These are phyloP conservation scores for Elsinoe necatrix DNA, from an alignment of 2,329 filamentous ascomycete genomes.

Conservation along the genomic window DNA sequence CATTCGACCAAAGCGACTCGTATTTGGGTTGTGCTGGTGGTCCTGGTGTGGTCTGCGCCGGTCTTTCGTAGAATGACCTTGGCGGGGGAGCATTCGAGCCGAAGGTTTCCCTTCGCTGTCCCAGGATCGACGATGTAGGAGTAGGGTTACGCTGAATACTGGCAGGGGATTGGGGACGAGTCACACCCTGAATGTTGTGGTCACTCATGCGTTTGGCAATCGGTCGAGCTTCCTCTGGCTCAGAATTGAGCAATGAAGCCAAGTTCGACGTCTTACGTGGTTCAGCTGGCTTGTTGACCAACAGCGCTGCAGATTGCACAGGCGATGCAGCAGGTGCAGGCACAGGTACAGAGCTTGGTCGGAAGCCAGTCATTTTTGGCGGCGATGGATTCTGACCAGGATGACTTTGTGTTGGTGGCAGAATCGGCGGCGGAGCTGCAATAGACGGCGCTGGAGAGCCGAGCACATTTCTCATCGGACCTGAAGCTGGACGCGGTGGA, in stretches of 20 bases:
- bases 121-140: constrained; percentile 7
- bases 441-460: constrained; percentile 18
- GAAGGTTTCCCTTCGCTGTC: constrained; percentile 13
- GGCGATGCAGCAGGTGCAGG: constrained; percentile 20
- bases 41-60: constrained; percentile 1
- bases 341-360: constrained; percentile 24
- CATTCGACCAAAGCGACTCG: constrained; percentile 17
- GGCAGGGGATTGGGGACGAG: constrained; percentile 19
- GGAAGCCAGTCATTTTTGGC: constrained; percentile 25
- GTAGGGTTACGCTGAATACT: constrained; percentile 17
- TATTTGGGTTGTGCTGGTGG: constrained; percentile 15
- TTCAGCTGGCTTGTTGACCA: constrained; percentile 22
- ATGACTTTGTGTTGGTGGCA: constrained; percentile 17
- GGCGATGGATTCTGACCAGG: constrained; percentile 23
- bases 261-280: constrained; percentile 33
- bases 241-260: constrained; percentile 29
- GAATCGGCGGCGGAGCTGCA: constrained; percentile 13
- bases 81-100: constrained; percentile 15
- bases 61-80: constrained; percentile 13
- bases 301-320: constrained; percentile 20
- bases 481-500: constrained; percentile 18
- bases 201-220: constrained; percentile 24
- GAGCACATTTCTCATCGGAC: constrained; percentile 17
- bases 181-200: constrained; percentile 21
- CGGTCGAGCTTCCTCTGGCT: constrained; percentile 27